phyloP scores from a whole-genome alignment of 2,329 filamentous ascomycete genomes.

The Fonsecaea erecta region DNA sequence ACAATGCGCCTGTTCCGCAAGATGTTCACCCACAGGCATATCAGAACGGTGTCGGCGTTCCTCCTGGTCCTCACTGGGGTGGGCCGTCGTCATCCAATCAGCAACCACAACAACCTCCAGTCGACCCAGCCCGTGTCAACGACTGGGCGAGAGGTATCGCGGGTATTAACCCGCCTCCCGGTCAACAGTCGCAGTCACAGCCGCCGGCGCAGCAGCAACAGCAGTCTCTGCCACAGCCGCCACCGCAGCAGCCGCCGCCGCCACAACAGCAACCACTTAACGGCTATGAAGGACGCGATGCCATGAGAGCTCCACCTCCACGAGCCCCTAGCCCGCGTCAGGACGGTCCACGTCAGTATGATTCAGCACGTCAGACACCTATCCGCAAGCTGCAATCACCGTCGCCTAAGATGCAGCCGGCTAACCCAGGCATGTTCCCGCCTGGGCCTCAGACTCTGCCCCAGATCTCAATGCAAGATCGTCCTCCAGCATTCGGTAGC shows the following conservation, averaged over 20 bases:
- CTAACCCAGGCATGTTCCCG: conserved; percentile 58
- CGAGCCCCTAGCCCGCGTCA: conserved; percentile 77
- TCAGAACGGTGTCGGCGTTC: conserved; percentile 80
- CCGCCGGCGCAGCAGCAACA: conserved; percentile 51
- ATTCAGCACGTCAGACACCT: conserved; percentile 60
- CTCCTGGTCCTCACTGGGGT: conserved; percentile 87
- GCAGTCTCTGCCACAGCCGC: conserved; percentile 51
- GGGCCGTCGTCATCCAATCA: conserved; percentile 62
- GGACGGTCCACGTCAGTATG: conserved; percentile 72
- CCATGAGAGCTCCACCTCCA: conserved; percentile 69
- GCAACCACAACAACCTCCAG: conserved; percentile 50
- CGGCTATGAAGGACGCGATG: conserved; percentile 81
- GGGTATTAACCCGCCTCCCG: conserved; percentile 70
- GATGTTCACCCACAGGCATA: conserved; percentile 97
- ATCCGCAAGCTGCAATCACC: conserved; percentile 60
- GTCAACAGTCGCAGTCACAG: conserved; percentile 22
- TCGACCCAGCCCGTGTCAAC: conserved; percentile 59
- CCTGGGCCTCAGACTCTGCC: conserved; percentile 54
- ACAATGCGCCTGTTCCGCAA: conserved; percentile 82
- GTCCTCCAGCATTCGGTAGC: conserved; percentile 49
- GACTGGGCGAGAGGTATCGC: conserved; percentile 72
- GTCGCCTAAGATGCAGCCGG: conserved; percentile 63
- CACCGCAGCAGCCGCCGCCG: background rate
- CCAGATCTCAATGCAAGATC: conserved; percentile 54
- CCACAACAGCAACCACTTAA: conserved; percentile 56